phyloP scores from a whole-genome alignment of 1,139 yeast genomes.

The Zygosaccharomyces sapae region DNA sequence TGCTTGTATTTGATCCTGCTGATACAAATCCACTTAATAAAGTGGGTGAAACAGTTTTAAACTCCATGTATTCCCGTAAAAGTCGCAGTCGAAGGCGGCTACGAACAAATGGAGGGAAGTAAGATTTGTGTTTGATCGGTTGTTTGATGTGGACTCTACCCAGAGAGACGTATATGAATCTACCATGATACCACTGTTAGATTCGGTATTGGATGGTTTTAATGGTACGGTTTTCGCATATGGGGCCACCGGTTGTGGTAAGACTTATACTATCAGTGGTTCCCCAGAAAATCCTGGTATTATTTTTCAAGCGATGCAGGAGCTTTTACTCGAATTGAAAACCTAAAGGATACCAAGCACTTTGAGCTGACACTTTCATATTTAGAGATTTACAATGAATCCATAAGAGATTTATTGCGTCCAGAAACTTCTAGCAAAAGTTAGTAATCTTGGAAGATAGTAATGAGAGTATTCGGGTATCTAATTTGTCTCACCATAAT shows the following conservation, averaged over 20 bases:
- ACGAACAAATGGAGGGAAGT: slow-evolving; percentile 64
- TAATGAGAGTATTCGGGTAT: slow-evolving; percentile 61
- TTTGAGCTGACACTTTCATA: slow-evolving; percentile 67
- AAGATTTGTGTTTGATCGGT: slow-evolving; percentile 73
- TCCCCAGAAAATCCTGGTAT: slow-evolving; percentile 72
- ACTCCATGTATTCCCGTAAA: slow-evolving; percentile 32
- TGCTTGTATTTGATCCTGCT: slow-evolving; percentile 85
- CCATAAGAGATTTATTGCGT: slow-evolving; percentile 68
- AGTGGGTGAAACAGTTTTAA: slow-evolving; percentile 58
- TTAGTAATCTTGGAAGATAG: slow-evolving; percentile 71
- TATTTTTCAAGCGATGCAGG: slow-evolving; percentile 72
- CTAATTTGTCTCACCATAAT: slow-evolving; percentile 64
- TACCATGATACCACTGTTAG: slow-evolving; percentile 70
- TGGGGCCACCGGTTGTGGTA: slow-evolving; percentile 99
- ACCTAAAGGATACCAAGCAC: slow-evolving; percentile 49
- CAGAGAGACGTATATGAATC: slow-evolving; percentile 65
- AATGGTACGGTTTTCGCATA: slow-evolving; percentile 94
- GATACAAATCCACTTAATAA: slow-evolving; percentile 63
- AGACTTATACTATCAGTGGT: slow-evolving; percentile 87
- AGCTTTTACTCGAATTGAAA: slow-evolving; percentile 62
- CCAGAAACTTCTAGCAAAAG: slow-evolving; percentile 44
- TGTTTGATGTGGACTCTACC: slow-evolving; percentile 61
- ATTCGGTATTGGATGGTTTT: slow-evolving; percentile 74
- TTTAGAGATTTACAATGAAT: slow-evolving; percentile 86
- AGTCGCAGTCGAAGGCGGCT: slow-evolving; percentile 30